These are phyloP conservation scores for Arabidopsis suecica DNA, from an alignment of 345 rosid species.

Conservation along the genomic window DNA sequence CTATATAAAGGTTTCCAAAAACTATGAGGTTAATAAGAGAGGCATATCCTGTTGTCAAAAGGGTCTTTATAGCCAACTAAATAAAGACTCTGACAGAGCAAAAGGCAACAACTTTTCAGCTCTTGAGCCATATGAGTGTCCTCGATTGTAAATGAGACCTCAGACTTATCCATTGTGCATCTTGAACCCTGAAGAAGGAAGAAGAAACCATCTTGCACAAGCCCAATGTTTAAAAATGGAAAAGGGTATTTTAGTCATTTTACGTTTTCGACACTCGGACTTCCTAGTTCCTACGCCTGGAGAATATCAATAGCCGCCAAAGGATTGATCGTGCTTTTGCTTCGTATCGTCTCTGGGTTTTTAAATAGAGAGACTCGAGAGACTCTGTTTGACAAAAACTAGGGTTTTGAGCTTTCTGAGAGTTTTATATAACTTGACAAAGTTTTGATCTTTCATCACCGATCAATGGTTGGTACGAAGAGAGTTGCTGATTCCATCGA, in stretches of 20 bases:
- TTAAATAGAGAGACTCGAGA: background rate
- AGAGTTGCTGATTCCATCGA: background rate
- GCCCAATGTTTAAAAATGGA: background rate
- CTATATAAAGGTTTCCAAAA: slow-evolving; percentile 6
- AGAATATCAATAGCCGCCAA: background rate
- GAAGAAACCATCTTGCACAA: background rate
- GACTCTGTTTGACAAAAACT: background rate
- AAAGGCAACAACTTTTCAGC: background rate
- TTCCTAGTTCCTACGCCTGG: background rate
- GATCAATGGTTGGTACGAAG: background rate
- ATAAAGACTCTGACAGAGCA: background rate
- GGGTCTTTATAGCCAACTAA: background rate
- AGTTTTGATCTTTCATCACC: slow-evolving; percentile 11
- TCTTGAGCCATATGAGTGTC: background rate
- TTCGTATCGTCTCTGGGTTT: background rate
- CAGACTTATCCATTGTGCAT: background rate
- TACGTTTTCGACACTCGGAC: background rate
- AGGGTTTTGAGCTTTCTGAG: background rate
- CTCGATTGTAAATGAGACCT: background rate
- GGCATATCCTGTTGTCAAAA: background rate
- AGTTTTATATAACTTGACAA: background rate
- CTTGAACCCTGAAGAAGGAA: background rate
- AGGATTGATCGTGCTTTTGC: background rate
- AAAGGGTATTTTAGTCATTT: slow-evolving; percentile 13
- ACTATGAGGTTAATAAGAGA: slow-evolving; percentile 37